Base-by-base conservation (phyloP, 257 asterid genomes). In the Ilex aquifolium region DNA sequence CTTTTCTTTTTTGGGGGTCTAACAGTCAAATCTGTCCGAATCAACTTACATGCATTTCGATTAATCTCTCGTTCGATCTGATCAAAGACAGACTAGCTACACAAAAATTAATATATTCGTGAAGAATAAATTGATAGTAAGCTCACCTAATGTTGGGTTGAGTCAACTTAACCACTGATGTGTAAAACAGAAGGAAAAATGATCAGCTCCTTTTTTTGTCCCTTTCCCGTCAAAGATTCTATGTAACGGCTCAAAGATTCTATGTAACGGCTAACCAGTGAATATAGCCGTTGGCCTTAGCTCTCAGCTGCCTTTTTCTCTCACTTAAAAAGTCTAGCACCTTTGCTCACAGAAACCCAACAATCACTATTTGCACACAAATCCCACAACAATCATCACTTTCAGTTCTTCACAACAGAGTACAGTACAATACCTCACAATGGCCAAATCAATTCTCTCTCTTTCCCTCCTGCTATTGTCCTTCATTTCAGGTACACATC, bases 391-490 rank as follows among this genome's bases (percentile, higher is more conserved):
- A 21, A 21, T 21, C 27, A 21, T 44, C 57, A 65, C 39, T 65
- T 65, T 32, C 16, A 6, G 27, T 21, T 21, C 31, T 15, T 13
- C 10, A 31, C n/a, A 66, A 29, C n/a, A 42, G 10, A 27, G 16
- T 56, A 13, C 16, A 21, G 44, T 12, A 5, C 8, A 60, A 55
- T 42, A 31, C 16, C 14, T 54, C 46, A n/a, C 54, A 0, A 82
- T 82, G 85, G 79, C 75, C 64, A 82, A 77, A 77, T 60, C 65
- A 44, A 31, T 16, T 40, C 14, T 60, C 42, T 10, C 74, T 6
- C 50, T 67, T 62, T 27, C 67, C 14, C n/a, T 76, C 62, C 44
- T 69, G 17, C 64, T 71, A 29, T 14, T 61, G 62, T 65, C 63
- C 60, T 65, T 59, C 68, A 54, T 67, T 66, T 74, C 76, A 74